Conservation (phyloP, 257 asterid species). For the Gardenia jasminoides region DNA sequence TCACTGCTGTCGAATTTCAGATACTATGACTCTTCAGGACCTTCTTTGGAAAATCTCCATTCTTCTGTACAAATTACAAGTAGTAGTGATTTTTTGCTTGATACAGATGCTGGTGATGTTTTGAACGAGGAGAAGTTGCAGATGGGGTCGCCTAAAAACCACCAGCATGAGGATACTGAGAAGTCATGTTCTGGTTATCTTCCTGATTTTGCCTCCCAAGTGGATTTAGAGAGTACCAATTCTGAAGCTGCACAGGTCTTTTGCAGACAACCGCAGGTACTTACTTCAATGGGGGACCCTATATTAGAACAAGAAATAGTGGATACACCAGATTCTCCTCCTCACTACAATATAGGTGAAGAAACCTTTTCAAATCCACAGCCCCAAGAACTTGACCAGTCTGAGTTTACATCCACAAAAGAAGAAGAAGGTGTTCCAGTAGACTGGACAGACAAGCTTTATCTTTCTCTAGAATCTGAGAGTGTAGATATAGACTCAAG, state of each 20-base stretch:
- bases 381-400: constrained; percentile 8
- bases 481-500: neutral
- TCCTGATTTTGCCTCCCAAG: constrained; percentile 13
- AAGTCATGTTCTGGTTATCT: constrained; percentile 11
- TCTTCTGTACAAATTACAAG: constrained; percentile 11
- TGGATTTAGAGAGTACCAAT: constrained; percentile 1
- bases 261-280: neutral
- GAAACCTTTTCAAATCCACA: constrained; percentile 1
- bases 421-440: constrained; percentile 11
- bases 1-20: constrained; percentile 11
- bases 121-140: constrained; percentile 10
- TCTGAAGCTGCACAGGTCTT: neutral
- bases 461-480: constrained; percentile 9
- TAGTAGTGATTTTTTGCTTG: constrained; percentile 13
- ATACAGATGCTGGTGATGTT: neutral
- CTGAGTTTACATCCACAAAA: neutral
- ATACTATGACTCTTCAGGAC: constrained; percentile 14
- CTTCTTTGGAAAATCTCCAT: constrained; percentile 6
- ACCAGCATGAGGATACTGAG: constrained; percentile 20
- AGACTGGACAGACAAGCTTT: neutral
- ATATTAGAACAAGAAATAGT: constrained; percentile 3
- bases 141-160: neutral
- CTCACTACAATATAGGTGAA: constrained; percentile 5
- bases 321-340: neutral
- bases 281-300: constrained; percentile 1